A percentile compares a stretch with the other conserved stretches of the same genome.
phyloP scores from a whole-genome alignment of 768 basidiomycete species.

The Xerocomellus chrysenteron region DNA sequence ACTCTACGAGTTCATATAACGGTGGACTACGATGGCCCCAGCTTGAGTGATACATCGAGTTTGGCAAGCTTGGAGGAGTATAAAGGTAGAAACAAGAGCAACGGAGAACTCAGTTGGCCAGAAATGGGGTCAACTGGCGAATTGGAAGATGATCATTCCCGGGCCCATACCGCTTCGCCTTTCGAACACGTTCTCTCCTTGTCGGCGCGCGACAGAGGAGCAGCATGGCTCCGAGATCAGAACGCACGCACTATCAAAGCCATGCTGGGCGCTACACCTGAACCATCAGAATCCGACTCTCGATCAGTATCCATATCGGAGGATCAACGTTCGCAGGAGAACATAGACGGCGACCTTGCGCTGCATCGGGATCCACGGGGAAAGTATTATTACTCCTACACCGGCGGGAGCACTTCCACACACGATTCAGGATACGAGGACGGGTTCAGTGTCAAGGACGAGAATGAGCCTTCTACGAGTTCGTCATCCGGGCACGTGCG shows the following conservation, averaged over 20 bases:
- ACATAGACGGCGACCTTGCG: constrained; percentile 59
- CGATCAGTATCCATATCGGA: constrained; percentile 39
- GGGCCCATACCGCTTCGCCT: constrained; percentile 44
- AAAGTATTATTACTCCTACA: constrained; percentile 77
- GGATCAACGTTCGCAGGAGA: constrained; percentile 38
- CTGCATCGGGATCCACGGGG: constrained; percentile 67
- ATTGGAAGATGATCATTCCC: constrained; percentile 55
- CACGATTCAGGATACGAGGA: constrained; percentile 60
- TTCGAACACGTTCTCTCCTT: constrained; percentile 39
- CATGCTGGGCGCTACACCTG: constrained; percentile 56
- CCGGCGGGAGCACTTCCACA: constrained; percentile 44
- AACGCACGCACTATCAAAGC: constrained; percentile 62
- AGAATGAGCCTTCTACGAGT: constrained; percentile 27
- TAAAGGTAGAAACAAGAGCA: constrained; percentile 56
- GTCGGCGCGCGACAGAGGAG: constrained; percentile 64
- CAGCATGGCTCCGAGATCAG: constrained; percentile 83
- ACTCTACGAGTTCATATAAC: constrained; percentile 73
- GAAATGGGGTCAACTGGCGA: constrained; percentile 45
- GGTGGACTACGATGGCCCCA: constrained; percentile 90
- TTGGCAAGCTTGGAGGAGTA: constrained; percentile 78
- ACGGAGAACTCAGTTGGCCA: constrained; percentile 41
- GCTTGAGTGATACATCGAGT: constrained; percentile 85
- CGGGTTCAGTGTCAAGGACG: constrained; percentile 37
- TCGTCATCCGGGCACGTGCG: constrained; percentile 40
- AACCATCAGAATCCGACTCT: constrained; percentile 57